A percentile compares a stretch with the other conserved stretches of the same genome.
phyloP scores from a whole-genome alignment of 2,329 filamentous ascomycete species.

The Calonectria hongkongensis region DNA sequence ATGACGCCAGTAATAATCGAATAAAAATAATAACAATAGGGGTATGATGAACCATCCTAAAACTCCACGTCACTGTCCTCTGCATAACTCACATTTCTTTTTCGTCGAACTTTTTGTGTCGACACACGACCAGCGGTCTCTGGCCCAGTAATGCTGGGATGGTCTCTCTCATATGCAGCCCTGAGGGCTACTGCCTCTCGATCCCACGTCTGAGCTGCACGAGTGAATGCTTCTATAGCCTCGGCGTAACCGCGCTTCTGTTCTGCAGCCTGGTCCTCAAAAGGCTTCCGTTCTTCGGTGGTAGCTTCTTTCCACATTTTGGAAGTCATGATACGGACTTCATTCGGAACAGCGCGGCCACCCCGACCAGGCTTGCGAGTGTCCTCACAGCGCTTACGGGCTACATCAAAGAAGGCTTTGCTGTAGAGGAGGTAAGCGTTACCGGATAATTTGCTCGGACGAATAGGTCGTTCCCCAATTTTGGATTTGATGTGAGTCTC shows the following conservation, averaged over 20 bases:
- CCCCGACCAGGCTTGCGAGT: slow-evolving; percentile 77
- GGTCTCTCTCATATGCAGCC: slow-evolving; percentile 70
- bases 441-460: slow-evolving; percentile 82
- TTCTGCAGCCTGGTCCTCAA: slow-evolving; percentile 82
- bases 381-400: slow-evolving; percentile 77
- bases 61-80: slow-evolving; percentile 58
- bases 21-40: not conserved
- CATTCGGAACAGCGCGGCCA: slow-evolving; percentile 80
- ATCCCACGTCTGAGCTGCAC: slow-evolving; percentile 83
- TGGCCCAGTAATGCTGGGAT: slow-evolving; percentile 62
- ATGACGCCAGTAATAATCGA: slow-evolving; percentile 7
- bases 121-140: slow-evolving; percentile 47
- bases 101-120: slow-evolving; percentile 47
- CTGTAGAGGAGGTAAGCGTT: slow-evolving; percentile 95
- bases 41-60: slow-evolving; percentile 32
- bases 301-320: slow-evolving; percentile 91
- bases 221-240: slow-evolving; percentile 75
- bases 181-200: slow-evolving; percentile 74
- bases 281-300: slow-evolving; percentile 83
- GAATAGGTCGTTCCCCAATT: slow-evolving; percentile 84
- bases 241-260: slow-evolving; percentile 80
- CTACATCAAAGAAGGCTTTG: slow-evolving; percentile 82
- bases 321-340: slow-evolving; percentile 89
- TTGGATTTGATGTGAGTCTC: slow-evolving; percentile 70
- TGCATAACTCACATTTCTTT: slow-evolving; percentile 62